A percentile compares a stretch with the other conserved stretches of the same genome.
Evolutionary conservation across 2,329 filamentous ascomycete species (phyloP).

Genomic region (Venturia oleaginea): DNA sequence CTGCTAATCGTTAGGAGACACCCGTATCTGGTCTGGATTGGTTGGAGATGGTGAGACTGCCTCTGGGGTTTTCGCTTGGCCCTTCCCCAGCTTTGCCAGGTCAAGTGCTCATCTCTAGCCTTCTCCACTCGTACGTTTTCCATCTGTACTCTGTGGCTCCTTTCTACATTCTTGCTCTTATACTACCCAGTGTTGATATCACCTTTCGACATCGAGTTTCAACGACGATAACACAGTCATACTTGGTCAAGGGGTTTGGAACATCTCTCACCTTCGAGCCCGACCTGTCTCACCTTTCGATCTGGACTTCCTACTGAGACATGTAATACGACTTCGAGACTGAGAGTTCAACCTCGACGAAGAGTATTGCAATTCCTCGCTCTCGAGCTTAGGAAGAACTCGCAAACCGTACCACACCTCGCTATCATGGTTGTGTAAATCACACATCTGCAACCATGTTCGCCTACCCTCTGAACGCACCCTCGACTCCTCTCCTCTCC

Average conservation of each 20-base stretch:
- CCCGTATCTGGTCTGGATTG: too few species aligned
- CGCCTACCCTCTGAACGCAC: background rate
- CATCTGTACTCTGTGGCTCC: too few species aligned
- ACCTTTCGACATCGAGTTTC: too few species aligned
- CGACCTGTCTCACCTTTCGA: background rate
- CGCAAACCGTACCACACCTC: background rate
- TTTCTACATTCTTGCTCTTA: too few species aligned
- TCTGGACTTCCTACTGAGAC: background rate
- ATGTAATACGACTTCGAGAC: background rate
- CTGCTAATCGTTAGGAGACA: too few species aligned
- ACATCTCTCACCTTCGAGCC: too few species aligned
- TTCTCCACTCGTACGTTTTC: background rate
- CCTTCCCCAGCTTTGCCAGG: background rate
- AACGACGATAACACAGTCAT: too few species aligned
- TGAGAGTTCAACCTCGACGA: background rate
- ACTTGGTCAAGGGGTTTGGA: too few species aligned
- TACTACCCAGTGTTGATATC: too few species aligned
- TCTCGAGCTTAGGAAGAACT: background rate
- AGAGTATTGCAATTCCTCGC: too few species aligned
- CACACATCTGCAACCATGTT: background rate
- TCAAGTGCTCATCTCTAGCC: background rate
- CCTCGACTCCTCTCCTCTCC: background rate
- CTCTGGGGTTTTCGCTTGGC: background rate
- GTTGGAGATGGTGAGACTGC: background rate
- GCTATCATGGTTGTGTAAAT: background rate